Evolutionary conservation across 2,329 filamentous ascomycete genomes (phyloP).

Genomic region (Coniochaeta pulveracea): DNA sequence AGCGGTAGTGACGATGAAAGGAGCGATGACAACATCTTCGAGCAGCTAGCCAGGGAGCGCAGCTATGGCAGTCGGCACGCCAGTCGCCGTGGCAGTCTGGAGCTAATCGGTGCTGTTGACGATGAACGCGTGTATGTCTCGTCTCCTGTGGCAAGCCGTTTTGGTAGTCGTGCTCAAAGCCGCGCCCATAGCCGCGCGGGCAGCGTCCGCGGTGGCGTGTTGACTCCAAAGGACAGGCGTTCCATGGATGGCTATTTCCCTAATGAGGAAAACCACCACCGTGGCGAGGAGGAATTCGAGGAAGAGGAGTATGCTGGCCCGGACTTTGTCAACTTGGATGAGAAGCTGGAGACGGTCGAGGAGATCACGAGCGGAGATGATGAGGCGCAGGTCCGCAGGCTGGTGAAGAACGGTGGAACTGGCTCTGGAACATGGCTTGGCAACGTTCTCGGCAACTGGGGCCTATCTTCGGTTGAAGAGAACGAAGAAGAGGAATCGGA

Average conservation of each 20-base stretch:
- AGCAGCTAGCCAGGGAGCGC: constrained; percentile 37
- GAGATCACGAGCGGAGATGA: constrained; percentile 39
- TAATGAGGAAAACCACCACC: background rate
- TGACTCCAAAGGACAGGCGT: constrained; percentile 30
- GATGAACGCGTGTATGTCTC: constrained; percentile 20
- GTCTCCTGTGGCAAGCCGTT: constrained; percentile 29
- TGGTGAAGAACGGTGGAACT: constrained; percentile 41
- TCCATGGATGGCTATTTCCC: constrained; percentile 24
- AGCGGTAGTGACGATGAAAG: constrained; percentile 34
- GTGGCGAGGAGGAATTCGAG: background rate
- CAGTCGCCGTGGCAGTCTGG: constrained; percentile 35
- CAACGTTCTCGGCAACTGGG: constrained; percentile 46
- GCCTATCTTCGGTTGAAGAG: constrained; percentile 51
- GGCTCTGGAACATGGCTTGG: constrained; percentile 49
- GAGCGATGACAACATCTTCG: constrained; percentile 34
- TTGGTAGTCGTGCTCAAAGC: constrained; percentile 33
- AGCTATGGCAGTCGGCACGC: constrained; percentile 31
- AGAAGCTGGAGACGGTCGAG: constrained; percentile 44
- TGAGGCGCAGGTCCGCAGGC: constrained; percentile 44
- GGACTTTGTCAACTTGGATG: constrained; percentile 52
- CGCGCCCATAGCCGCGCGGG: constrained; percentile 28
- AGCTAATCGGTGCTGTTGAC: no score
- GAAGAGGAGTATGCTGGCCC: constrained; percentile 27
- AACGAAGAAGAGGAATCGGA: constrained; percentile 41
- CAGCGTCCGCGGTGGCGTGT: no score